Evolutionary conservation across 495 filamentous ascomycete genomes (phyloP).

Genomic region (Talaromyces wortmannii): DNA sequence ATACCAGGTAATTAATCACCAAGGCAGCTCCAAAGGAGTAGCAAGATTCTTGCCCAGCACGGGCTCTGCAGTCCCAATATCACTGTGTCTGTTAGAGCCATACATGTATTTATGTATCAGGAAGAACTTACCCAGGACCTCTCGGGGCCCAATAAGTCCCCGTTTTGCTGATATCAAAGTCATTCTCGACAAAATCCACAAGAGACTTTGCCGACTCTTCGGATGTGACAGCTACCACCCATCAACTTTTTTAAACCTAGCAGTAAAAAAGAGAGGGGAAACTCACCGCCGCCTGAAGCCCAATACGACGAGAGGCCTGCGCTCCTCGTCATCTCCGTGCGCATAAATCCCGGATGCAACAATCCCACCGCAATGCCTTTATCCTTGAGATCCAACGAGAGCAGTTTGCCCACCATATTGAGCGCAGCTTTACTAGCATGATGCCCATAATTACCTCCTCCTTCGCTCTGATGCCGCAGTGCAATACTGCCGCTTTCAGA

Average conservation of each 20-base stretch:
- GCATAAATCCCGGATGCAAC: constrained; percentile 70
- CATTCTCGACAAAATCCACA: constrained; percentile 49
- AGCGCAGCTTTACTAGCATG: constrained; percentile 66
- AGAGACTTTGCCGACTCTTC: constrained; percentile 58
- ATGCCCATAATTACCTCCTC: constrained; percentile 66
- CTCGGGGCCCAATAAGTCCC: constrained; percentile 68
- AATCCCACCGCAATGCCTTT: constrained; percentile 57
- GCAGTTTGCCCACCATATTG: constrained; percentile 69
- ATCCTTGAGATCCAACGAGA: constrained; percentile 60
- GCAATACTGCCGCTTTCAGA: constrained; percentile 65
- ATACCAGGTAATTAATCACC: constrained; percentile 34
- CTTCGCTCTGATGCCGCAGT: constrained; percentile 58
- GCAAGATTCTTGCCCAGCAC: constrained; percentile 55
- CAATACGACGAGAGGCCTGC: too few species aligned
- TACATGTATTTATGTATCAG: neutral
- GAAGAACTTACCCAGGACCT: constrained; percentile 47
- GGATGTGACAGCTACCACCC: constrained; percentile 52
- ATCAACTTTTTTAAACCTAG: neutral
- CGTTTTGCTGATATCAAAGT: constrained; percentile 56
- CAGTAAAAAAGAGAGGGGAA: constrained; percentile 3
- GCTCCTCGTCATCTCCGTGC: constrained; percentile 75
- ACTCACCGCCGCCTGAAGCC: too few species aligned
- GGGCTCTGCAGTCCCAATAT: constrained; percentile 62
- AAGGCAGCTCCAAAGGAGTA: constrained; percentile 62
- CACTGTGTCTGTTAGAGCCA: constrained; percentile 25